These are phyloP conservation scores for Penicillium nucicola DNA, from an alignment of 495 filamentous ascomycete genomes.

Conservation along the genomic window DNA sequence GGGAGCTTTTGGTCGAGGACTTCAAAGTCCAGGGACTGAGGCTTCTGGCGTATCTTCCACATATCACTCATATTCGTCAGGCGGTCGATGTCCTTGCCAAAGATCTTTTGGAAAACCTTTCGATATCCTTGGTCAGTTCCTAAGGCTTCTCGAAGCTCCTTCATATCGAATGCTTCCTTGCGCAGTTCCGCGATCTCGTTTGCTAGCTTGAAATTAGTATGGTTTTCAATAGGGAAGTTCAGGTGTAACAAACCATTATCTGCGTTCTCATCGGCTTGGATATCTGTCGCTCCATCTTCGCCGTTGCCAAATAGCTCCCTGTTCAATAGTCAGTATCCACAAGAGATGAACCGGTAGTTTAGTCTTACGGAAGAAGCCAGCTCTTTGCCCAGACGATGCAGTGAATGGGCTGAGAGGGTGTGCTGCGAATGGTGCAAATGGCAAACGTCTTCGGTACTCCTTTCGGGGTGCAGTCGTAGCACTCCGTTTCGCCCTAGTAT, in stretches of 20 bases:
- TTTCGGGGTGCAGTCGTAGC: conserved; percentile 92
- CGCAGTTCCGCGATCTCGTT: conserved; percentile 83
- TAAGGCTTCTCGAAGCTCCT: conserved; percentile 78
- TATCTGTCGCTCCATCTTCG: conserved; percentile 67
- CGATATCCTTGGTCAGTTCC: conserved; percentile 74
- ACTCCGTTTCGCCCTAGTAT: conserved; percentile 78
- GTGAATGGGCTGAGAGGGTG: conserved; percentile 91
- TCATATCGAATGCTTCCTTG: conserved; percentile 77
- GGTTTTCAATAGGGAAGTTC: not conserved
- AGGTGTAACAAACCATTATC: conserved; percentile 62
- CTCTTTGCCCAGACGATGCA: conserved; percentile 99
- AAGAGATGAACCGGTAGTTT: no score
- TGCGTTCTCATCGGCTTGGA: conserved; percentile 73
- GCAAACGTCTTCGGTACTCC: conserved; percentile 87
- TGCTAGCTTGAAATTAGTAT: conserved; percentile 43
- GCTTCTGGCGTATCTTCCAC: conserved; percentile 84
- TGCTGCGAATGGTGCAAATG: conserved; percentile 95
- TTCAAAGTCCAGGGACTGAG: conserved; percentile 68
- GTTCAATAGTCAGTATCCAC: conserved; percentile 1
- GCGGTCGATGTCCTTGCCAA: conserved; percentile 77
- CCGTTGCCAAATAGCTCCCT: conserved; percentile 88
- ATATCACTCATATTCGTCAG: conserved; percentile 89
- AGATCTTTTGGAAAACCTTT: conserved; percentile 91
- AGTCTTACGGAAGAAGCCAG: conserved; percentile 74
- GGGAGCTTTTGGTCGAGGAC: conserved; percentile 46